Base-by-base conservation (phyloP, 495 filamentous ascomycete species). In the Entonaema liquescens region DNA sequence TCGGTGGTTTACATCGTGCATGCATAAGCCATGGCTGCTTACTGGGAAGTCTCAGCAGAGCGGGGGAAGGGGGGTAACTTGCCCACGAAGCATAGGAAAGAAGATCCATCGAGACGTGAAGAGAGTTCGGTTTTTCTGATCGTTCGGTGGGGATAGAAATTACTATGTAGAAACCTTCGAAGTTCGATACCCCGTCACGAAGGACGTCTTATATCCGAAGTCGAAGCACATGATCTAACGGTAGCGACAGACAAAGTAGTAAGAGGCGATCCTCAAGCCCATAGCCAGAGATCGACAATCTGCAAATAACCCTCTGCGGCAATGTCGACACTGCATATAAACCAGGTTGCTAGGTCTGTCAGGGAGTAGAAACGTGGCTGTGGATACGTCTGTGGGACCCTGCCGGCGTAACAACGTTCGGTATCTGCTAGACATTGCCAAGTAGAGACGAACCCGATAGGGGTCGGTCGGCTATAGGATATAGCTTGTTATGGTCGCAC, bases 251-350 rank as follows among this genome's bases (percentile, higher is more conserved):
- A 9, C 5, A 33, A n/a, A n/a, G n/a, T 33, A 33, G 6, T 9
- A 9, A 33, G 31, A 33, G 31, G 11, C 31, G 31, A 33, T 33
- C 31, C 6, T 33, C 31, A 33, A 33, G 31, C 31, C 17, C 40
- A 44, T 19, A 47, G 17, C 6, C 42, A 9, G 42, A 47, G 42
- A 47, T 47, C 42, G 42, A 47, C 42, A 47, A 47, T 47, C 42
- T 47, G 42, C 42, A 21, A 47, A 47, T 47, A 23, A 47, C 42
- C 42, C 42, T 47, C 42, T 47, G 42, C 42, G 42, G 42, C 42
- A 47, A 47, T 47, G 42, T 47, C 42, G 42, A 47, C 42, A 47
- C 17, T 19, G 8, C 42, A 47, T 47, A 47, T 47, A 21, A 47
- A 47, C 42, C 42, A 21, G 42, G 42, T 47, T 47, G 19, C 0